These are phyloP conservation scores for Apiosordaria backusii DNA, from an alignment of 495 filamentous ascomycete species.

Conservation along the genomic window DNA sequence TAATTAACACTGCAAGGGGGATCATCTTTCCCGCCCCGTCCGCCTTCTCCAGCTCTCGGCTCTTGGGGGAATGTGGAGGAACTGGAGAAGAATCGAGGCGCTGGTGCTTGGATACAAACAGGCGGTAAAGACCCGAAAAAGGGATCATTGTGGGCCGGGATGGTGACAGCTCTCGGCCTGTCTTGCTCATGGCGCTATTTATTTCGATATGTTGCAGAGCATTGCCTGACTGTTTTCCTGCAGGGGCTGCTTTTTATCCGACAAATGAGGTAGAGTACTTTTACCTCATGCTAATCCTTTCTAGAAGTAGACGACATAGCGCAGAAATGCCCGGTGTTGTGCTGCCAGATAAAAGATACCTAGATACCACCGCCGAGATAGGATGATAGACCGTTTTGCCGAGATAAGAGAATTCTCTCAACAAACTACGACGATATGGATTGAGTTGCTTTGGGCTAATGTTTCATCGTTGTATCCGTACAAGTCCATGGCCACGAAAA, in stretches of 20 bases:
- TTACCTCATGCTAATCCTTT: neutral
- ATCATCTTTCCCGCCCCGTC: neutral
- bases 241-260: neutral
- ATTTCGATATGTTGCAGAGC: too few species aligned
- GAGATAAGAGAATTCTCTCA: neutral
- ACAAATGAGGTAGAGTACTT: neutral
- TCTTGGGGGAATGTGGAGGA: conserved; percentile 5
- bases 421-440: too few species aligned
- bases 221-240: neutral
- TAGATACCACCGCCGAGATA: neutral
- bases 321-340: too few species aligned
- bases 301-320: neutral
- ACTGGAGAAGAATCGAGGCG: conserved; percentile 3
- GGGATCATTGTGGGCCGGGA: neutral
- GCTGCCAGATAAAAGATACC: too few species aligned
- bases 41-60: neutral
- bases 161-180: neutral
- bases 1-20: neutral
- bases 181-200: neutral
- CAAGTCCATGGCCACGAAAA: neutral
- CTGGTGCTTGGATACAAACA: neutral
- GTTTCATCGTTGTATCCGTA: neutral
- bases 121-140: neutral
- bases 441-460: neutral
- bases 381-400: neutral